A percentile compares a stretch with the other conserved stretches of the same genome.
phyloP scores from a whole-genome alignment of 495 filamentous ascomycete genomes.

The Neurospora sp. region DNA sequence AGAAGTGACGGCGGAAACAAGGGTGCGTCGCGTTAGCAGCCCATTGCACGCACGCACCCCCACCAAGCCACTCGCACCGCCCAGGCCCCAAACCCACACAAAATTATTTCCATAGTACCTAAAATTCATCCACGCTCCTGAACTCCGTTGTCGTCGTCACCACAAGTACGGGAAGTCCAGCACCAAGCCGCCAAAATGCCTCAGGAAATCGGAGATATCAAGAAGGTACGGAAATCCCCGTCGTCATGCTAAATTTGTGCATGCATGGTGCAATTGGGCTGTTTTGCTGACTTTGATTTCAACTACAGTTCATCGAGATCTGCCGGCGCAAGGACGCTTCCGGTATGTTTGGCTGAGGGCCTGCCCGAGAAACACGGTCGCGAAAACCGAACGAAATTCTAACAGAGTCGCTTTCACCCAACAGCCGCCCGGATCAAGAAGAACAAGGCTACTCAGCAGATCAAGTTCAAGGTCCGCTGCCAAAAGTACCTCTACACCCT shows the following conservation, averaged over 20 bases:
- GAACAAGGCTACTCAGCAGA: constrained; percentile 73
- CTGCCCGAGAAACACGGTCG: not conserved
- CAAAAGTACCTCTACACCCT: constrained; percentile 90
- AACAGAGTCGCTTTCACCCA: constrained; percentile 20
- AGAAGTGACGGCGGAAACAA: not conserved
- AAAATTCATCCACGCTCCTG: constrained; percentile 21
- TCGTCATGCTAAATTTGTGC: not conserved
- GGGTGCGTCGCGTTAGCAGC: not conserved
- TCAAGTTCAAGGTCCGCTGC: constrained; percentile 99
- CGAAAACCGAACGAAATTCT: constrained; percentile 17
- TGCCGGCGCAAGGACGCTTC: constrained; percentile 97
- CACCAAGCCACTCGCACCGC: constrained; percentile 5
- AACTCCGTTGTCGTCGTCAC: constrained; percentile 20
- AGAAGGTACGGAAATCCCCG: constrained; percentile 43
- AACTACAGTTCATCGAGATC: constrained; percentile 92
- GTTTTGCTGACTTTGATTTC: constrained; percentile 22
- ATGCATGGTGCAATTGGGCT: not conserved
- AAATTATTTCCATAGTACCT: constrained; percentile 19
- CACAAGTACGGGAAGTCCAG: constrained; percentile 18
- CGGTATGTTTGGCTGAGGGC: constrained; percentile 50
- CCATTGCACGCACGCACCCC: not conserved
- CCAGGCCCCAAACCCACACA: constrained; percentile 19
- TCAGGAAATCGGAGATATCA: constrained; percentile 97
- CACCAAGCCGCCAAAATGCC: constrained; percentile 63
- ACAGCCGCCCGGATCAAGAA: constrained; percentile 96